A percentile compares a stretch with the other conserved stretches of the same genome.
phyloP scores from a whole-genome alignment of 768 basidiomycete genomes.

The Cyclocybe aegerita region DNA sequence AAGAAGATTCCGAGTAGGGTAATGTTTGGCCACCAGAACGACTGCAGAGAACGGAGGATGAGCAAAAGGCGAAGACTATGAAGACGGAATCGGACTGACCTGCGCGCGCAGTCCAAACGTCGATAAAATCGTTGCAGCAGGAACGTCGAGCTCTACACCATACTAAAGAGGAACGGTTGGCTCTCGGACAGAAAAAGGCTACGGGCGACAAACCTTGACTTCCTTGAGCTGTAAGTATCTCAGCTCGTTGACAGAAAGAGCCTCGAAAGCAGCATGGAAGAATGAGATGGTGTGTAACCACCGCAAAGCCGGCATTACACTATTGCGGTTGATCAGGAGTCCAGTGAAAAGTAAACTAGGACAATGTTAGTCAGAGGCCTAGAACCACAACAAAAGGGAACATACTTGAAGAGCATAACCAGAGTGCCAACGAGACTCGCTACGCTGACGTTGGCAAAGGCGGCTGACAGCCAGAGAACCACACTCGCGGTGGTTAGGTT shows the following conservation, averaged over 20 bases:
- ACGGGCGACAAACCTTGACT: constrained; percentile 58
- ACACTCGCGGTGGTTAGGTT: constrained; percentile 95
- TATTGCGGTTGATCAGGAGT: constrained; percentile 90
- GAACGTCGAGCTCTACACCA: constrained; percentile 95
- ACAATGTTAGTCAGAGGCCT: neutral
- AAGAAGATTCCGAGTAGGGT: constrained; percentile 85
- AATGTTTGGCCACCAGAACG: constrained; percentile 99
- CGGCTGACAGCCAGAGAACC: constrained; percentile 86
- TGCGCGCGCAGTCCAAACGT: constrained; percentile 91
- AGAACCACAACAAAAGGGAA: constrained; percentile 1
- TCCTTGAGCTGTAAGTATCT: constrained; percentile 92
- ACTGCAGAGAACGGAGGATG: constrained; percentile 31
- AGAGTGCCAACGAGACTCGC: constrained; percentile 94
- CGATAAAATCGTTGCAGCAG: constrained; percentile 92
- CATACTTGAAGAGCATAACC: constrained; percentile 96
- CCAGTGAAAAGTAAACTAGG: constrained; percentile 91
- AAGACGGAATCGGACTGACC: constrained; percentile 37
- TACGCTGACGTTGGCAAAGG: constrained; percentile 82
- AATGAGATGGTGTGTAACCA: constrained; percentile 94
- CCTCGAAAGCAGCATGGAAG: constrained; percentile 99
- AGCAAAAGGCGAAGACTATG: neutral
- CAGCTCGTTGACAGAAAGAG: constrained; percentile 95
- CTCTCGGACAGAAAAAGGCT: neutral
- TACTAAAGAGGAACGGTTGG: constrained; percentile 53
- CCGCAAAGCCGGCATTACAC: constrained; percentile 65